Conservation (phyloP, 352 stramenopile genomes). For the Hyaloperonospora arabidopsidis region DNA sequence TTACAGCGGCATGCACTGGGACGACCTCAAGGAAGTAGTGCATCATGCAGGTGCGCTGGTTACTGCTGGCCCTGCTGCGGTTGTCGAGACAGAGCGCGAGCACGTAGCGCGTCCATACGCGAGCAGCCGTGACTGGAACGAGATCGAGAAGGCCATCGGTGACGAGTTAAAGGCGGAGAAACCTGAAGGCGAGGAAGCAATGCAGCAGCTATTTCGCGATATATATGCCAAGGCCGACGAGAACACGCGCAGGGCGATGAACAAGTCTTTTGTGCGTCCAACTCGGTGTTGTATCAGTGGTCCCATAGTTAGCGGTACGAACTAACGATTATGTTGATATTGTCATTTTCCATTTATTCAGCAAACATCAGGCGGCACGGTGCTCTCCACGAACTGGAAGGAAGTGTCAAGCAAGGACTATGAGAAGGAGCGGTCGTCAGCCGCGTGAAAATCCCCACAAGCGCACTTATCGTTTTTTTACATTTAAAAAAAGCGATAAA, state of each 20-base stretch:
- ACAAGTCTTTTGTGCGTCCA: slow-evolving; percentile 86
- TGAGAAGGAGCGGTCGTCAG: slow-evolving; percentile 73
- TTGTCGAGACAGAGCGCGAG: slow-evolving; percentile 52
- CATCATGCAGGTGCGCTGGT: slow-evolving; percentile 39
- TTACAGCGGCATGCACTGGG: slow-evolving; percentile 45
- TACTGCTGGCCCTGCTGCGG: slow-evolving; percentile 44
- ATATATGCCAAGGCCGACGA: slow-evolving; percentile 90
- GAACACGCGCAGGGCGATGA: slow-evolving; percentile 88
- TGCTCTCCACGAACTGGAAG: slow-evolving; percentile 89
- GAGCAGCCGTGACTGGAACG: slow-evolving; percentile 83
- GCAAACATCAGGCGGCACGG: slow-evolving; percentile 90
- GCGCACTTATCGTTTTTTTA: too few relatives aligned
- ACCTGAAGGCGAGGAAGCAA: slow-evolving; percentile 85
- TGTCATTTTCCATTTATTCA: slow-evolving; percentile 14
- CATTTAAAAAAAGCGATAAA: too few relatives aligned
- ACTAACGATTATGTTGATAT: background rate
- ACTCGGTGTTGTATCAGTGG: background rate
- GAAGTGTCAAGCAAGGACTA: slow-evolving; percentile 88
- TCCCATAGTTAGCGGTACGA: background rate
- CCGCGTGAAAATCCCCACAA: too few relatives aligned
- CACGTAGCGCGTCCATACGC: slow-evolving; percentile 59
- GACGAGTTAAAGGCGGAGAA: slow-evolving; percentile 84
- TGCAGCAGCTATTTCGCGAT: slow-evolving; percentile 88
- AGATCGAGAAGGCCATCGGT: slow-evolving; percentile 71
- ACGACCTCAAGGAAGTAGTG: slow-evolving; percentile 60